A percentile compares a stretch with the other conserved stretches of the same genome.
Conservation (phyloP, 176 grass and related monocot genomes). For the Raddia guianensis region DNA sequence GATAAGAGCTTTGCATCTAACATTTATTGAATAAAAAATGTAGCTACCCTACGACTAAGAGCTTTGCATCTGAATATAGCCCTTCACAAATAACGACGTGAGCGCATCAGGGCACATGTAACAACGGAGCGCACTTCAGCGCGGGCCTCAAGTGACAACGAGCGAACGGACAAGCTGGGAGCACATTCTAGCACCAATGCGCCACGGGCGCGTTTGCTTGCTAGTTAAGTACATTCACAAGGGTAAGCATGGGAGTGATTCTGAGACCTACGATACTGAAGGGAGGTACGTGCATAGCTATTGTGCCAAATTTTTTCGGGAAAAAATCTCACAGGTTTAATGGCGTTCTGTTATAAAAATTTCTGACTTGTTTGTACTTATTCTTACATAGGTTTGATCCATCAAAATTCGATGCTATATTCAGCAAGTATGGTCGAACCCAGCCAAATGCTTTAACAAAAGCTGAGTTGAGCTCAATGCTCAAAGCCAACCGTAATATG, state of each 20-base stretch:
- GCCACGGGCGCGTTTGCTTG: too few species aligned
- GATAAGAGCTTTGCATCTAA: too few species aligned
- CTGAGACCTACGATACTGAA: constrained; percentile 71
- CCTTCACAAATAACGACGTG: too few species aligned
- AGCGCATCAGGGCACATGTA: too few species aligned
- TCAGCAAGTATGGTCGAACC: constrained; percentile 63
- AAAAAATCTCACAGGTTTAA: background rate
- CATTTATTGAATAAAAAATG: too few species aligned
- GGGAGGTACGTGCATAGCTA: constrained; percentile 49
- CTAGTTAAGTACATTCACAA: constrained; percentile 71
- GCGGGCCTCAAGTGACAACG: too few species aligned
- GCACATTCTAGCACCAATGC: too few species aligned
- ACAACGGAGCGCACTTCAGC: too few species aligned
- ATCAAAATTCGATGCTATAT: constrained; percentile 72
- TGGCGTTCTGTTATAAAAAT: background rate
- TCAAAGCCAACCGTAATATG: constrained; percentile 55
- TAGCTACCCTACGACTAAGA: too few species aligned
- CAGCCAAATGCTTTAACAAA: constrained; percentile 54
- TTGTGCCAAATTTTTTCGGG: background rate
- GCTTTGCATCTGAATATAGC: too few species aligned
- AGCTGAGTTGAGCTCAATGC: constrained; percentile 50
- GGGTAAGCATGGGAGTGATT: constrained; percentile 70
- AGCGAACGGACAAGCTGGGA: too few species aligned
- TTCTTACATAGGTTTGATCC: constrained; percentile 56
- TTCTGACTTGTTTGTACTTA: background rate